Base-by-base conservation (phyloP, 2,329 filamentous ascomycete genomes). In the Cladosporium sp. region DNA sequence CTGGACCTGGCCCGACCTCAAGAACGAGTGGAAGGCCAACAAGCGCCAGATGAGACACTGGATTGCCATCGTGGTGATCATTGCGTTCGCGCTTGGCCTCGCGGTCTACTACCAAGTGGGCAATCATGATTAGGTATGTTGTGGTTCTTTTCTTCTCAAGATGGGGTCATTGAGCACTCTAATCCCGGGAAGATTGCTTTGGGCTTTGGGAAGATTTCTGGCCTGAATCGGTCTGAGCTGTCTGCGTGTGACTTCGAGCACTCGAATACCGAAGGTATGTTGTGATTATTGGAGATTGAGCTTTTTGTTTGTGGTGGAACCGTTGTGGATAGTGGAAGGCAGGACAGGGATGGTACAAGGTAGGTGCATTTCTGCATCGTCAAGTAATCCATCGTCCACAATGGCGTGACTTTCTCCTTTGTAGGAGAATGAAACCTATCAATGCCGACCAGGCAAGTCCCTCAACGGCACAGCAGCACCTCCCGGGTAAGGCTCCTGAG, bases 381-480 rank as follows among this genome's bases (percentile, higher is more conserved):
- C 37, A 44, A 44, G 18, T n/a, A 44, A n/a, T n/a, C 5, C 18
- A n/a, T 40, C 35, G 5, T 44, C 37, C 18, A 44, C 37, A n/a
- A 44, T 44, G 2, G 37, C 37, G n/a, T n/a, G 18, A n/a, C 37
- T 18, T 21, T 21, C n/a, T 2, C n/a, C n/a, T 46, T n/a, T 46
- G n/a, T 8, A 8, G 40, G 8, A 46, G 7, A 23, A 21, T 4
- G 2, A 21, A 8, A 21, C n/a, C 10, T 14, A 31, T 53, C 50
- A 53, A 29, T 5, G 8, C n/a, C 52, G 28, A 18, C 52, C 40
- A 7, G 46, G 61, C 26, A 64, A 31, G 4, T 33, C 23, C 26
- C 23, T 55, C 33, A 64, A 44, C n/a, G 61, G 61, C 49, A 64
- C 53, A 29, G 61, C 61, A 64, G 31, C 12, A 3, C 44, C 59